phyloP scores from a whole-genome alignment of 2,329 filamentous ascomycete genomes.

The Colletotrichum ledebouriae region DNA sequence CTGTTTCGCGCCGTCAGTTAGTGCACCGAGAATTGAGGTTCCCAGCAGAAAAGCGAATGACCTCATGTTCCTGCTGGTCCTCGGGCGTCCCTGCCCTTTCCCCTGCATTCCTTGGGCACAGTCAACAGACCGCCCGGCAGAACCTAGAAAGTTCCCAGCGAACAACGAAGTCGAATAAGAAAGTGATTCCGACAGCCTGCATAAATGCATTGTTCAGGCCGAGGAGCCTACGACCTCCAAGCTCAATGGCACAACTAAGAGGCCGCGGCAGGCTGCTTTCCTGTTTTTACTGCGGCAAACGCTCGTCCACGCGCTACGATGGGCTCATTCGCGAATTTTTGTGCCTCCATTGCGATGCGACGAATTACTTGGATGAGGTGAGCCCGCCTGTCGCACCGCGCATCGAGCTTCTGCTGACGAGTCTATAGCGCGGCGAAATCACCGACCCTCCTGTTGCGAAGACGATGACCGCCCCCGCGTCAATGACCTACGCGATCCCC shows the following conservation, averaged over 20 bases:
- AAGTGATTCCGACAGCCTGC: slow-evolving; percentile 31
- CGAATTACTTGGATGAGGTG: slow-evolving; percentile 91
- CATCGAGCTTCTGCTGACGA: not conserved
- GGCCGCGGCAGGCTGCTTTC: slow-evolving; percentile 61
- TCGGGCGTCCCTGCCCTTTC: slow-evolving; percentile 28
- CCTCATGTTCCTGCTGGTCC: slow-evolving; percentile 35
- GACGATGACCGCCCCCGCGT: slow-evolving; percentile 59
- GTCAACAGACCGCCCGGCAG: slow-evolving; percentile 52
- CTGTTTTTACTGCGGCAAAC: slow-evolving; percentile 89
- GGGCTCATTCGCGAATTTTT: slow-evolving; percentile 74
- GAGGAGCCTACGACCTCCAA: slow-evolving; percentile 23
- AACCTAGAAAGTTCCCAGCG: slow-evolving; percentile 47
- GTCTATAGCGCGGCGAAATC: slow-evolving; percentile 82
- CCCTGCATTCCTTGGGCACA: slow-evolving; percentile 22
- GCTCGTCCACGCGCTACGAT: slow-evolving; percentile 71
- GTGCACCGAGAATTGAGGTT: slow-evolving; percentile 1
- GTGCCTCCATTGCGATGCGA: slow-evolving; percentile 84
- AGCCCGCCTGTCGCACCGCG: slow-evolving; percentile 42
- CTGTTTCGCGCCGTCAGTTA: slow-evolving; percentile 9
- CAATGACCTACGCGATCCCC: slow-evolving; percentile 62
- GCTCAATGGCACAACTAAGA: slow-evolving; percentile 59
- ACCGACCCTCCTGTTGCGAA: slow-evolving; percentile 83
- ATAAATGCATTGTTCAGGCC: slow-evolving; percentile 42
- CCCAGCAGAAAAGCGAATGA: slow-evolving; percentile 24
- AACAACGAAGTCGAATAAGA: slow-evolving; percentile 29